Evolutionary conservation across 2,329 filamentous ascomycete genomes (phyloP).

Genomic region (Reticulascus tulasneorum): DNA sequence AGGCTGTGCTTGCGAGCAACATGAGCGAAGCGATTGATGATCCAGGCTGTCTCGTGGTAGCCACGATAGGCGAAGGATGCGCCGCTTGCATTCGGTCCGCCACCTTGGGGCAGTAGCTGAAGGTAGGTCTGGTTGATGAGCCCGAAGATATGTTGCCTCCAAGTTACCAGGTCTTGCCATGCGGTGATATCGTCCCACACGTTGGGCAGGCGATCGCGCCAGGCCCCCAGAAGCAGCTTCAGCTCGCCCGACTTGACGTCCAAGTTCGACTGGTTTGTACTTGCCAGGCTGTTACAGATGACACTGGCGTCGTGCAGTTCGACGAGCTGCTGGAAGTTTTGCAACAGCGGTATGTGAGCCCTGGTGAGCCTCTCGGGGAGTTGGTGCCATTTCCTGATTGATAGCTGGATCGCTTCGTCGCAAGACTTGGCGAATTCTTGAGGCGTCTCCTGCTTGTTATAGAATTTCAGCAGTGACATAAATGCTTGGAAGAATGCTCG

Average conservation of each 20-base stretch:
- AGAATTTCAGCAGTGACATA: conserved; percentile 91
- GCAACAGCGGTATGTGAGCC: conserved; percentile 88
- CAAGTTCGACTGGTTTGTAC: conserved; percentile 79
- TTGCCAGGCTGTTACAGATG: conserved; percentile 85
- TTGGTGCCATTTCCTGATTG: conserved; percentile 98
- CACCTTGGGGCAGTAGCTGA: conserved; percentile 72
- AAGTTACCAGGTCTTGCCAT: conserved; percentile 99
- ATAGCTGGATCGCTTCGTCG: conserved; percentile 95
- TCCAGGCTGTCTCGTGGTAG: conserved; percentile 99
- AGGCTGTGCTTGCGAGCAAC: conserved; percentile 96
- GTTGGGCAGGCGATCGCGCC: conserved; percentile 93
- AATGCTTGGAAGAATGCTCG: conserved; percentile 98
- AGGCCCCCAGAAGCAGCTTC: conserved; percentile 88
- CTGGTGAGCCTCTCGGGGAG: conserved; percentile 91
- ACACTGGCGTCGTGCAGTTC: conserved; percentile 96
- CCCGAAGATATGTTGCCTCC: conserved; percentile 98
- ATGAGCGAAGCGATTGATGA: conserved; percentile 98
- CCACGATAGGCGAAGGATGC: conserved; percentile 95
- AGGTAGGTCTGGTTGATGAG: conserved; percentile 95
- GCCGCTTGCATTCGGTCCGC: conserved; percentile 71
- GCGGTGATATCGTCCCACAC: conserved; percentile 99
- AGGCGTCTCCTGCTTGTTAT: conserved; percentile 77
- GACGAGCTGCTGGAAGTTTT: conserved; percentile 97
- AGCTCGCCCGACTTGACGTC: conserved; percentile 94
- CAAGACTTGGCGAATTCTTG: conserved; percentile 85